phyloP scores from a whole-genome alignment of 345 rosid species.

The Citrus cavaleriei region DNA sequence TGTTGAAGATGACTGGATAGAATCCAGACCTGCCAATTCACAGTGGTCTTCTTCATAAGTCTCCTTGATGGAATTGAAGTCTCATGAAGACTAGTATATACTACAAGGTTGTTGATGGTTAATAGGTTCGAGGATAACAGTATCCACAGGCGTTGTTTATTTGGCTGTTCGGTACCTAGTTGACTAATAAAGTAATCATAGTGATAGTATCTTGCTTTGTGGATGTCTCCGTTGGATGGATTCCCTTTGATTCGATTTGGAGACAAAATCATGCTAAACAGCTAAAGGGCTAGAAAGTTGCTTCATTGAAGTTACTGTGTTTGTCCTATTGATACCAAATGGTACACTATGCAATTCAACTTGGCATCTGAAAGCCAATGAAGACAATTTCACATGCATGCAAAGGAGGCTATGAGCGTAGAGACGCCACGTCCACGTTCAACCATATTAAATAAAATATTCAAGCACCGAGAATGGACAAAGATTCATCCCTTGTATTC shows the following conservation, averaged over 20 bases:
- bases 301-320: neutral
- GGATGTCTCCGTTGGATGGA: neutral
- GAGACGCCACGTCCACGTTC: neutral
- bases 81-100: neutral
- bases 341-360: neutral
- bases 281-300: neutral
- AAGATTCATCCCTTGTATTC: neutral
- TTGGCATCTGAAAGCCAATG: neutral
- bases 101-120: neutral
- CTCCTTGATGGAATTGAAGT: neutral
- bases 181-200: neutral
- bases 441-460: neutral
- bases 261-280: neutral
- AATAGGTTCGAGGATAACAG: too few species aligned
- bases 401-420: neutral
- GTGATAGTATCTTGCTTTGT: neutral
- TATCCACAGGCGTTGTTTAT: too few species aligned
- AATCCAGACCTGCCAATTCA: neutral
- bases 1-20: neutral
- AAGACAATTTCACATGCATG: neutral
- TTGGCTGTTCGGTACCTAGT: too few species aligned
- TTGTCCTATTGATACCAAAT: neutral
- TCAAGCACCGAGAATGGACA: neutral
- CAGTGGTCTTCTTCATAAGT: neutral
- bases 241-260: neutral